Evolutionary conservation across 352 stramenopile genomes (phyloP).

Genomic region (Phytophthora agathidicida): DNA sequence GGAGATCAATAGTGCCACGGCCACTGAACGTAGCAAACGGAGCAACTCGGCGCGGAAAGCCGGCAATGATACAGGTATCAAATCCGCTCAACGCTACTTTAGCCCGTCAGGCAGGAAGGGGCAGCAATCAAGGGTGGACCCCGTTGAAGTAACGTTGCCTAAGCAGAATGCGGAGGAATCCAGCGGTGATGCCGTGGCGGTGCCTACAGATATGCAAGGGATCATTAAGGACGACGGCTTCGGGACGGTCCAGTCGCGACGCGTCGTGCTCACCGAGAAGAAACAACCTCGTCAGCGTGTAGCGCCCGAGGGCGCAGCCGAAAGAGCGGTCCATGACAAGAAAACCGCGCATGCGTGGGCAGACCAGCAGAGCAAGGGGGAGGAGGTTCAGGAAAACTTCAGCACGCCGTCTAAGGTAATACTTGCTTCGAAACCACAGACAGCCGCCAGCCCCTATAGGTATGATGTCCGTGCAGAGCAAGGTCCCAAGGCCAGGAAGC

Average conservation of each 20-base stretch:
- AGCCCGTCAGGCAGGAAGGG: constrained; percentile 6
- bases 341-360: not conserved
- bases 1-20: constrained; percentile 1
- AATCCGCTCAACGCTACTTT: not conserved
- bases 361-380: constrained; percentile 25
- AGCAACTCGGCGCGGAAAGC: not conserved
- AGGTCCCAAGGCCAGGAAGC: constrained; percentile 11
- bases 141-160: not conserved
- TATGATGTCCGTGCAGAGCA: not conserved
- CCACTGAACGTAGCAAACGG: constrained; percentile 1
- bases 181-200: constrained; percentile 6
- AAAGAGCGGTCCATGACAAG: constrained; percentile 3
- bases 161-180: constrained; percentile 17
- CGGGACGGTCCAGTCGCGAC: constrained; percentile 38
- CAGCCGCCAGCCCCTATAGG: not conserved
- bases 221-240: constrained; percentile 17
- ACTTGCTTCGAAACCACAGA: constrained; percentile 7
- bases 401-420: not conserved
- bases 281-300: constrained; percentile 28
- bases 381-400: constrained; percentile 20
- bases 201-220: constrained; percentile 8
- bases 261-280: constrained; percentile 28
- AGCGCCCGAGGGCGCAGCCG: constrained; percentile 11
- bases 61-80: constrained; percentile 2
- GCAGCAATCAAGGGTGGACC: constrained; percentile 7